Evolutionary conservation across 1,284 basidiomycete species (phyloP).

Genomic region (Ceratobasidium sp.): DNA sequence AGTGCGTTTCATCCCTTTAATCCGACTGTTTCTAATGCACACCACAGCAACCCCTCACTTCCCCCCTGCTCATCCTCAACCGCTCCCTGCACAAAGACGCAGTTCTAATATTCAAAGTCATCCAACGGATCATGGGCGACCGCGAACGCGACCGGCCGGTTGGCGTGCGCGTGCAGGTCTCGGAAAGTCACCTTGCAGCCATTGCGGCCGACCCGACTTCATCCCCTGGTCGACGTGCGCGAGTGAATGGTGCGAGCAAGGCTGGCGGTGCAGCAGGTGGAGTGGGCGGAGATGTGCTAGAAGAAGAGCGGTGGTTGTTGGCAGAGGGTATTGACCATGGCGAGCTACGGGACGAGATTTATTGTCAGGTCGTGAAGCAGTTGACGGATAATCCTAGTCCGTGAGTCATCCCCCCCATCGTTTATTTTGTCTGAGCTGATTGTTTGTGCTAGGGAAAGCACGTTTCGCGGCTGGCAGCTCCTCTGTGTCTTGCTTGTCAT

Average conservation of each 20-base stretch:
- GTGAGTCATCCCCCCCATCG: conserved; percentile 59
- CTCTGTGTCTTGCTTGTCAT: conserved; percentile 87
- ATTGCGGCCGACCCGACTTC: conserved; percentile 17
- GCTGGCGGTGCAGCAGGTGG: conserved; percentile 53
- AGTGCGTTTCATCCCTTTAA: conserved; percentile 55
- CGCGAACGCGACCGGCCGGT: conserved; percentile 74
- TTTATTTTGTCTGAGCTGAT: background rate
- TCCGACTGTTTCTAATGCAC: background rate
- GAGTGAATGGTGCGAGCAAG: conserved; percentile 57
- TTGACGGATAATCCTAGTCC: conserved; percentile 81
- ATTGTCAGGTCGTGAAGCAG: conserved; percentile 92
- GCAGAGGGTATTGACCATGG: conserved; percentile 78
- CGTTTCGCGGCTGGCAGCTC: conserved; percentile 91
- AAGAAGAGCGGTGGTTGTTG: conserved; percentile 88
- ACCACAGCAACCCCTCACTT: conserved; percentile 67
- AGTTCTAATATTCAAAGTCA: conserved; percentile 84
- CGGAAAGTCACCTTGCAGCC: conserved; percentile 17
- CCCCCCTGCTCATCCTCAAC: conserved; percentile 78
- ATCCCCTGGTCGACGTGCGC: conserved; percentile 42
- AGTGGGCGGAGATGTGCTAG: conserved; percentile 62
- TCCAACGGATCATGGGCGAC: conserved; percentile 93
- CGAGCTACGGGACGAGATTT: conserved; percentile 91
- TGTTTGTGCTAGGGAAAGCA: conserved; percentile 69
- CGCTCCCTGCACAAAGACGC: conserved; percentile 77
- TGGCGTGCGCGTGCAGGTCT: conserved; percentile 58